Conservation (phyloP, 2,329 filamentous ascomycete genomes). For the Fusarium transvaalense region DNA sequence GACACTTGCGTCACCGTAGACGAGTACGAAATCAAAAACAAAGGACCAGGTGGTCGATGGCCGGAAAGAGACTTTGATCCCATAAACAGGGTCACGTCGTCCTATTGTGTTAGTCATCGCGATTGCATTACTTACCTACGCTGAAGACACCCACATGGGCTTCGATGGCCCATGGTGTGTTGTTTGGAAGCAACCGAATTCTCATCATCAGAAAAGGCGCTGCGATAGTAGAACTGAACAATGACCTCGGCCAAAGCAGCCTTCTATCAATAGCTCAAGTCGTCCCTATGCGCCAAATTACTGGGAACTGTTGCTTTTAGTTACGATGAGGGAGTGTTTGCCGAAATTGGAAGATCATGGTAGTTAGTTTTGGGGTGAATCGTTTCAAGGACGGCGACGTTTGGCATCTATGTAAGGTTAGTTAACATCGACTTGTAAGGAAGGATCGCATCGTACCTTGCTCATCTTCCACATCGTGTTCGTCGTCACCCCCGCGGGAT, state of each 20-base stretch:
- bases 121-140: constrained; percentile 34
- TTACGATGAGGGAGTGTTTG: constrained; percentile 15
- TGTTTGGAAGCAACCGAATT: constrained; percentile 24
- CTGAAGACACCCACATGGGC: constrained; percentile 1
- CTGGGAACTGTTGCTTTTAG: constrained; percentile 26
- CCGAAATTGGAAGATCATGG: constrained; percentile 18
- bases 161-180: constrained; percentile 6
- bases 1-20: constrained; percentile 39
- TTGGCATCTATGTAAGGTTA: constrained; percentile 61
- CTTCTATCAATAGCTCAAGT: neutral
- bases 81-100: constrained; percentile 15
- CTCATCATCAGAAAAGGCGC: constrained; percentile 44
- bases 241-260: constrained; percentile 1
- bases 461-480: constrained; percentile 51
- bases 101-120: constrained; percentile 40
- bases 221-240: constrained; percentile 11
- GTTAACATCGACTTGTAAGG: constrained; percentile 20
- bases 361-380: constrained; percentile 35
- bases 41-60: constrained; percentile 18
- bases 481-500: constrained; percentile 48
- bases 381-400: constrained; percentile 60
- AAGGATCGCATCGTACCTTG: constrained; percentile 45
- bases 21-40: constrained; percentile 20
- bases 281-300: constrained; percentile 6
- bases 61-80: neutral